Conservation (phyloP, 768 basidiomycete species). For the Tylopilus felleus region DNA sequence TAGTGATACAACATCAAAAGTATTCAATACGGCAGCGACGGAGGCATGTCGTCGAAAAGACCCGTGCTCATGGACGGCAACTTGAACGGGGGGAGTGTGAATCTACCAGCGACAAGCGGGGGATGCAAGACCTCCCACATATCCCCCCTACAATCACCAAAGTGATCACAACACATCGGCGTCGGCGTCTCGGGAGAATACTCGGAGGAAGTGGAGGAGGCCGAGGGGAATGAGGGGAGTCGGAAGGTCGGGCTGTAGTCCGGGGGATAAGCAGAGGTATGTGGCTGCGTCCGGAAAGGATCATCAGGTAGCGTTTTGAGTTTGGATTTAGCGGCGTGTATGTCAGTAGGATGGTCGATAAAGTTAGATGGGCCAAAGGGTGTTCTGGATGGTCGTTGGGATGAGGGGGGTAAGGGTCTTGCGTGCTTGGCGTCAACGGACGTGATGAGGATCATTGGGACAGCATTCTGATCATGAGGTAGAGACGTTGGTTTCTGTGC, state of each 20-base stretch:
- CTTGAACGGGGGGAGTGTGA: conserved; percentile 24
- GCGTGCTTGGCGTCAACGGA: conserved; percentile 25
- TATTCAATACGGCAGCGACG: neutral
- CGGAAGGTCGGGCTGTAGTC: conserved; percentile 8
- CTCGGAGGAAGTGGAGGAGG: neutral
- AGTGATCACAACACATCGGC: conserved; percentile 23
- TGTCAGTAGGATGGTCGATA: conserved; percentile 7
- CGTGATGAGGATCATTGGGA: conserved; percentile 25
- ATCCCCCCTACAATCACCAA: conserved; percentile 23
- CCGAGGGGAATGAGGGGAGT: conserved; percentile 12
- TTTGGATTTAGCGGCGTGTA: neutral
- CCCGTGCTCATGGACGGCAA: conserved; percentile 16
- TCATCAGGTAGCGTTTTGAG: conserved; percentile 4
- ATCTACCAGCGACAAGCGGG: conserved; percentile 16
- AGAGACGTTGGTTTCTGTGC: neutral
- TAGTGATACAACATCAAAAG: neutral
- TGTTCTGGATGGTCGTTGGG: conserved; percentile 6
- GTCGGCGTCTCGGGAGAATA: conserved; percentile 25
- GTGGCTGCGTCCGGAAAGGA: conserved; percentile 12
- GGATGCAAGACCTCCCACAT: conserved; percentile 27
- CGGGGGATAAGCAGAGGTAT: neutral
- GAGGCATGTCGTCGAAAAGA: conserved; percentile 10
- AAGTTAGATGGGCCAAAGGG: conserved; percentile 14
- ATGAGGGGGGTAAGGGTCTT: conserved; percentile 18
- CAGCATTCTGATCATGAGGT: neutral